Base-by-base conservation (phyloP, 1,139 yeast species). In the Pichia sp. region DNA sequence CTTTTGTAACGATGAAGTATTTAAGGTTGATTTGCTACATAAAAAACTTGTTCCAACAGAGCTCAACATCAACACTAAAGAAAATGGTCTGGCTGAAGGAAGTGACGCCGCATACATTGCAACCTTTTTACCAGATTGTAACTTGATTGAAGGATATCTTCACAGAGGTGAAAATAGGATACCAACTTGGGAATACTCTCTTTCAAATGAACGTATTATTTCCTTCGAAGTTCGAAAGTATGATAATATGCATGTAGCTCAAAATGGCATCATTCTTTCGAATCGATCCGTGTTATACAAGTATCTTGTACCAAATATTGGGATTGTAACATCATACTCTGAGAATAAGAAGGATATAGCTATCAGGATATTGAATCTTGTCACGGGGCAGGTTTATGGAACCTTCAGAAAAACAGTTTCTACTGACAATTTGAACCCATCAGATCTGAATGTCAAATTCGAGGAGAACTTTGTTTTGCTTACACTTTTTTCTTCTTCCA, bases 401-500 rank as follows among this genome's bases (percentile, higher is more conserved):
- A 21, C 12, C 2, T 42, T 47, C 32, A 19, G 24, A 2, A 48
- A 46, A 32, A 4, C 10, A 5, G 12, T 39, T 2, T 15, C 8
- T 11, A 8, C 18, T 12, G 37, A 19, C 3, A 28, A 36, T 4
- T 9, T 32, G 10, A 4, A 12, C 4, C 35, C 31, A 12, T 7
- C 3, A 2, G 36, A 74, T 1, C 54, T 85, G 17, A 67, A 71
- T 22, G 54, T 85, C 30, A 67, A 78, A 1, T 72, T 78, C 60
- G 93, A 89, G 42, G 97, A 91, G 56, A 79, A 88, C 60, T 89
- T 94, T 86, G 65, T 86, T 12, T 71, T 84, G 4, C 83, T 84
- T 58, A 67, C 91, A 0, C n/a, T 43, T 2, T 67, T 77, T 39
- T 58, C 60, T 2, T 60, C 60, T 3, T 83, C 83, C 12, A 55